A percentile compares a stretch with the other conserved stretches of the same genome.
phyloP scores from a whole-genome alignment of 2,329 filamentous ascomycete genomes.

The Didymella glomerata region DNA sequence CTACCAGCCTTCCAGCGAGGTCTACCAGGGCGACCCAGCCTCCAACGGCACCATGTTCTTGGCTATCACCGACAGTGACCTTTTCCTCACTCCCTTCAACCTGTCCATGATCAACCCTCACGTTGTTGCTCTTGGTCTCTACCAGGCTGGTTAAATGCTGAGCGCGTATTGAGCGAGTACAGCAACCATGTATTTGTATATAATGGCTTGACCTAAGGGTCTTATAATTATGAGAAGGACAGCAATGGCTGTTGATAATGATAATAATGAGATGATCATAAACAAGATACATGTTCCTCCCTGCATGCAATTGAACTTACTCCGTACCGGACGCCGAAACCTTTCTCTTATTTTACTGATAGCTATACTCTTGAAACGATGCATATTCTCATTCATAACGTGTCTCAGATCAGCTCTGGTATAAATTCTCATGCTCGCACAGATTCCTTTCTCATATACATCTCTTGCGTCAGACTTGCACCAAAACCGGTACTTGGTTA shows the following conservation, averaged over 20 bases:
- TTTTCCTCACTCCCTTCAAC: slow-evolving; percentile 79
- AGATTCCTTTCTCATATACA: too few relatives aligned
- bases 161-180: too few relatives aligned
- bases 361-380: too few relatives aligned
- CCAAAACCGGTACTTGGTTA: too few relatives aligned
- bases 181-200: neutral
- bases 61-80: slow-evolving; percentile 73
- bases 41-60: slow-evolving; percentile 84
- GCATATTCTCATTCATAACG: too few relatives aligned
- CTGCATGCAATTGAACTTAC: too few relatives aligned
- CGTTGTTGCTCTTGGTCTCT: slow-evolving; percentile 76
- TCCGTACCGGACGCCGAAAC: too few relatives aligned
- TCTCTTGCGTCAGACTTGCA: too few relatives aligned
- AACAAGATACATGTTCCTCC: too few relatives aligned
- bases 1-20: slow-evolving; percentile 74
- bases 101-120: slow-evolving; percentile 77
- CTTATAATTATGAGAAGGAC: neutral
- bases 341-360: too few relatives aligned
- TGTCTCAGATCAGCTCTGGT: too few relatives aligned
- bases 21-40: slow-evolving; percentile 72
- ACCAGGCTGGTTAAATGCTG: slow-evolving; percentile 73
- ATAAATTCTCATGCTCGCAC: too few relatives aligned
- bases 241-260: neutral
- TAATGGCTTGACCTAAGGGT: neutral
- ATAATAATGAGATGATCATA: neutral